A percentile compares a stretch with the other conserved stretches of the same genome.
These are phyloP conservation scores for Radiomyces spectabilis DNA, from an alignment of 192 early-diverging fungal genomes.

Conservation along the genomic window DNA sequence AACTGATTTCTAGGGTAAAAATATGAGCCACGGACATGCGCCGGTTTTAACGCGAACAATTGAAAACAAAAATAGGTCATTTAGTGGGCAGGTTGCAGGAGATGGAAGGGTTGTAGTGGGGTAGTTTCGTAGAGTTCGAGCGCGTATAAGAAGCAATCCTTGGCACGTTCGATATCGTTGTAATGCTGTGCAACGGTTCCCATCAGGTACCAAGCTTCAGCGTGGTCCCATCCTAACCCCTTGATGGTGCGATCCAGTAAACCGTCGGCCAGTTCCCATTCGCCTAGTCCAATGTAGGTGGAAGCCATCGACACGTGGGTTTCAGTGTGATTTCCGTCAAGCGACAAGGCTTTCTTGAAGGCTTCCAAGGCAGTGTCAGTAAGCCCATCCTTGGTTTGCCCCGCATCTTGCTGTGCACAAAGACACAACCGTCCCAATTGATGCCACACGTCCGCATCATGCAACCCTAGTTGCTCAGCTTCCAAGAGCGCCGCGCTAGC, in stretches of 20 bases:
- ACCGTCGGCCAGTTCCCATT: conserved; percentile 41
- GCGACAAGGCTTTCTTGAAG: conserved; percentile 39
- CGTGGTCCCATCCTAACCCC: conserved; percentile 47
- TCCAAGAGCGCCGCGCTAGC: conserved; percentile 41
- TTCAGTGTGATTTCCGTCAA: conserved; percentile 31
- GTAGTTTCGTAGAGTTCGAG: conserved; percentile 41
- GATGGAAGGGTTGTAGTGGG: conserved; percentile 31
- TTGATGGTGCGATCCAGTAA: conserved; percentile 36
- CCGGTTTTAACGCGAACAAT: too few species aligned
- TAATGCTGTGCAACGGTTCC: conserved; percentile 36
- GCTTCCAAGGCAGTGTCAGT: conserved; percentile 29
- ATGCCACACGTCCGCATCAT: neutral
- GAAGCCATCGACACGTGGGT: conserved; percentile 32
- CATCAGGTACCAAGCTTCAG: conserved; percentile 45
- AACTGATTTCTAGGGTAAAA: too few species aligned
- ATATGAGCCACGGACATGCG: too few species aligned
- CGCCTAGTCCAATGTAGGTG: neutral
- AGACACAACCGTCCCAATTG: conserved; percentile 8
- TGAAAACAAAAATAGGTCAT: too few species aligned
- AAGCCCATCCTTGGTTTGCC: neutral
- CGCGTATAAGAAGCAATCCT: conserved; percentile 49
- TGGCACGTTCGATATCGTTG: conserved; percentile 31
- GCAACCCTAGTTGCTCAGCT: conserved; percentile 22
- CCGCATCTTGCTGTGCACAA: neutral
- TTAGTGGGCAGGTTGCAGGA: too few species aligned